Evolutionary conservation across 1,139 yeast genomes (phyloP).

Genomic region (Arxiozyma telluris): DNA sequence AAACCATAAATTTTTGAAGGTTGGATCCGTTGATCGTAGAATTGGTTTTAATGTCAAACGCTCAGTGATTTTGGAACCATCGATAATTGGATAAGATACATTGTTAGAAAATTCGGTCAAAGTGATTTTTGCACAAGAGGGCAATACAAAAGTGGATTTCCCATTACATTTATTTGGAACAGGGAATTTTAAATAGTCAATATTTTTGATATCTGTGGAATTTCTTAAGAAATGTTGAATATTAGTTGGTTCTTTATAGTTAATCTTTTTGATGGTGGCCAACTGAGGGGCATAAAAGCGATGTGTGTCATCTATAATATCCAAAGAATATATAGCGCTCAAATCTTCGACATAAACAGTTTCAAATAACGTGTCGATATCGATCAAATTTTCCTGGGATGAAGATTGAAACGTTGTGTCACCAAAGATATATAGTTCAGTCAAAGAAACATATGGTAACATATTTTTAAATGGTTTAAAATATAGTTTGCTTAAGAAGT

Average conservation of each 20-base stretch:
- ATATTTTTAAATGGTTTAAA: conserved; percentile 17
- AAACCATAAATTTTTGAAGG: conserved; percentile 14
- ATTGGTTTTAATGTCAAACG: conserved; percentile 14
- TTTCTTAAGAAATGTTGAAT: conserved; percentile 9
- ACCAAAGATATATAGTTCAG: conserved; percentile 24
- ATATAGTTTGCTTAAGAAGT: conserved; percentile 23
- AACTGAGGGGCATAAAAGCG: conserved; percentile 14
- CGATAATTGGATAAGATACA: conserved; percentile 13
- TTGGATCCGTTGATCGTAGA: conserved; percentile 14
- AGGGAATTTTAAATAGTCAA: conserved; percentile 21
- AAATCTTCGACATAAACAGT: conserved; percentile 18
- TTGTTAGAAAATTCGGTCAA: conserved; percentile 16
- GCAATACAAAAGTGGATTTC: conserved; percentile 8
- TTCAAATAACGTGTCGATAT: conserved; percentile 20
- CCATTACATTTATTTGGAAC: conserved; percentile 5
- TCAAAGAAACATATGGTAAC: conserved; percentile 8
- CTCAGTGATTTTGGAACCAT: conserved; percentile 15
- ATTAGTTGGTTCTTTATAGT: conserved; percentile 3
- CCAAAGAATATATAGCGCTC: conserved; percentile 16
- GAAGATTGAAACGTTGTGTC: background rate
- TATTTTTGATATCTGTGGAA: conserved; percentile 14
- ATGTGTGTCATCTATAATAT: conserved; percentile 11
- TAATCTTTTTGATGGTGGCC: conserved; percentile 14
- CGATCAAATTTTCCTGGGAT: conserved; percentile 14
- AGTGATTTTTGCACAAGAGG: conserved; percentile 17